Percentiles rank a stretch among this genome's conserved stretches.
phyloP scores from a whole-genome alignment of 495 filamentous ascomycete species.

The Aspergillus diversus region DNA sequence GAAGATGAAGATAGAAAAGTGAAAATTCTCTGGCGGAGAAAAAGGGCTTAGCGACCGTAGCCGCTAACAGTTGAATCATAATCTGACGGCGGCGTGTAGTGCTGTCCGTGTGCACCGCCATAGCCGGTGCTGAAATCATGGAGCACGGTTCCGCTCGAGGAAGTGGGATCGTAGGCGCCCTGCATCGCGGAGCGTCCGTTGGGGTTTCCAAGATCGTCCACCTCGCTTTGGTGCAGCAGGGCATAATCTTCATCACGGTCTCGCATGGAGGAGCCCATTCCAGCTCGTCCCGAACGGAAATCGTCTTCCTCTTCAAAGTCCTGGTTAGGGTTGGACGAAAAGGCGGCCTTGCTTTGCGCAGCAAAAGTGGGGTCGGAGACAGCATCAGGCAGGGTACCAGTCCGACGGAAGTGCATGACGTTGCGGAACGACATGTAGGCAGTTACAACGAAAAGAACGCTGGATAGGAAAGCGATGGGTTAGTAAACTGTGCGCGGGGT shows the following conservation, averaged over 20 bases:
- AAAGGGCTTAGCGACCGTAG: conserved; percentile 29
- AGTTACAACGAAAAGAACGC: conserved; percentile 74
- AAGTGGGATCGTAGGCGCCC: conserved; percentile 46
- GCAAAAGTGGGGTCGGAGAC: conserved; percentile 55
- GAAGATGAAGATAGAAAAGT: conserved; percentile 32
- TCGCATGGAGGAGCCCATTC: conserved; percentile 36
- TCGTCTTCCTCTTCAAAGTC: conserved; percentile 55
- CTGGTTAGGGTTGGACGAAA: conserved; percentile 53
- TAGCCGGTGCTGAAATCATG: conserved; percentile 53
- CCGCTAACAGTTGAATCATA: conserved; percentile 29
- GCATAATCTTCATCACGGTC: conserved; percentile 53
- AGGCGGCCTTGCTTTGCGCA: conserved; percentile 53
- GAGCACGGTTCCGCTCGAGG: conserved; percentile 36
- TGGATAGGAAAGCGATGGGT: conserved; percentile 34
- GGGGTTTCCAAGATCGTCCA: conserved; percentile 44
- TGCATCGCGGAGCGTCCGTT: conserved; percentile 41
- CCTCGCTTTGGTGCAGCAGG: conserved; percentile 49
- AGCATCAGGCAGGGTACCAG: conserved; percentile 74
- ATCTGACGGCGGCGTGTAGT: conserved; percentile 37
- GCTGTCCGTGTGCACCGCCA: conserved; percentile 49
- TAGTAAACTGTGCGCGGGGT: conserved; percentile 17
- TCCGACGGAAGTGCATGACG: conserved; percentile 74
- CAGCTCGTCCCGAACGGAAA: conserved; percentile 48
- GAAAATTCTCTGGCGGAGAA: conserved; percentile 16
- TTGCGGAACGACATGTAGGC: conserved; percentile 76